Evolutionary conservation across 768 basidiomycete species (phyloP).

Genomic region (Serendipita sp.): DNA sequence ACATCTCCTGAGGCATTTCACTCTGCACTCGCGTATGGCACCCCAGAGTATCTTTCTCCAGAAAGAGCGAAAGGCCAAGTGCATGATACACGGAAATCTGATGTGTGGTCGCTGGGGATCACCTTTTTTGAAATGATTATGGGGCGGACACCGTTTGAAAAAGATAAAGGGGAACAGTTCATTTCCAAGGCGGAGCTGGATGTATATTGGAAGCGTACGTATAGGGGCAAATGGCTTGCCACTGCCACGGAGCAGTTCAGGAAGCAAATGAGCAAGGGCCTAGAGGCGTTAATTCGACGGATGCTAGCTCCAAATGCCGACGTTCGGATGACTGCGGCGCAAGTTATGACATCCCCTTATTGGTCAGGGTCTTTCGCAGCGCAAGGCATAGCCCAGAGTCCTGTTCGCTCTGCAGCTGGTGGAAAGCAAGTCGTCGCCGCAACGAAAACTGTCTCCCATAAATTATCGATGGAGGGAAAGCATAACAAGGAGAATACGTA

Average conservation of each 20-base stretch:
- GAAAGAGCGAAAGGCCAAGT: slow-evolving; percentile 75
- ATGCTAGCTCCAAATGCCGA: slow-evolving; percentile 79
- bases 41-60: slow-evolving; percentile 90
- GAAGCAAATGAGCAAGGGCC: slow-evolving; percentile 74
- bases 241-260: slow-evolving; percentile 26
- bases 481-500: too few species aligned
- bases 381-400: too few species aligned
- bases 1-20: slow-evolving; percentile 30
- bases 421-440: too few species aligned
- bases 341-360: slow-evolving; percentile 49
- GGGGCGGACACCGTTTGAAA: slow-evolving; percentile 84
- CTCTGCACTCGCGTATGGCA: slow-evolving; percentile 74
- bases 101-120: slow-evolving; percentile 70
- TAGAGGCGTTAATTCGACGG: slow-evolving; percentile 59
- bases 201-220: slow-evolving; percentile 70
- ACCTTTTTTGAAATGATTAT: slow-evolving; percentile 90
- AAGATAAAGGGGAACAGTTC: slow-evolving; percentile 63
- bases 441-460: not conserved
- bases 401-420: too few species aligned
- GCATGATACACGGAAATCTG: slow-evolving; percentile 89
- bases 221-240: slow-evolving; percentile 22
- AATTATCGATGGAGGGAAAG: not conserved
- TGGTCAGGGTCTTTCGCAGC: slow-evolving; percentile 24
- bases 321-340: slow-evolving; percentile 49
- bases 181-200: slow-evolving; percentile 64